Base-by-base conservation (phyloP, 1,284 basidiomycete species). In the Peniophora sp. region DNA sequence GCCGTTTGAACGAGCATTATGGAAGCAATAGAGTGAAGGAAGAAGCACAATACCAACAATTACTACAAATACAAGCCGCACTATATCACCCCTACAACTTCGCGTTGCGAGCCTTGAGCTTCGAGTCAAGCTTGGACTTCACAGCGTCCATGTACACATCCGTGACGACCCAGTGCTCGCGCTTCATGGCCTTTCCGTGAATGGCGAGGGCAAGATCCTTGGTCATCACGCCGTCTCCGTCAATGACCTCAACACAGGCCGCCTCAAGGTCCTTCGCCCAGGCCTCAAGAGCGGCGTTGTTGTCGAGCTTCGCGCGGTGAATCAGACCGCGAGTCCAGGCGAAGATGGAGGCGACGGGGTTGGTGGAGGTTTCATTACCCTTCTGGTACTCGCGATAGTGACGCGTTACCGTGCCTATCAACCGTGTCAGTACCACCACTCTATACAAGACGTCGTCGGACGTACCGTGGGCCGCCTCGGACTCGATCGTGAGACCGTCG, bases 381-480 rank as follows among this genome's bases (percentile, higher is more conserved):
- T 97, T 95, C 72, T 98, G 95, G 70, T 86, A 89, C 73, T 98
- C 94, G 53, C 96, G 88, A 75, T 94, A 99, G 73, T 98, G 96
- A 35, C 96, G 85, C 6, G 95, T 97, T 52, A 95, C 90, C 11
- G 88, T 90, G 22, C 83, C 76, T 78, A 52, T 32, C 8, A 32
- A 22, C 17, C 17, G 23, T 12, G 27, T 32, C 12, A 32, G 27
- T 8, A 20, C n/a, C 37, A 41, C 8, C 18, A n/a, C 37, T 20
- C n/a, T 8, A 41, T 20, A 15, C 5, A 17, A 8, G 37, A n/a
- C n/a, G 37, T 5, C 15, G 5, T 8, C 37, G 20, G 6, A 62
- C 71, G 57, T 62, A 71, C 88, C 94, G 67, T 97, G 93, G n/a
- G 94, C 94, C 49, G 94, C 94, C 71, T 97, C 95, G 55, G 85